phyloP scores from a whole-genome alignment of 768 basidiomycete genomes.

The Kwoniella shandongensis region DNA sequence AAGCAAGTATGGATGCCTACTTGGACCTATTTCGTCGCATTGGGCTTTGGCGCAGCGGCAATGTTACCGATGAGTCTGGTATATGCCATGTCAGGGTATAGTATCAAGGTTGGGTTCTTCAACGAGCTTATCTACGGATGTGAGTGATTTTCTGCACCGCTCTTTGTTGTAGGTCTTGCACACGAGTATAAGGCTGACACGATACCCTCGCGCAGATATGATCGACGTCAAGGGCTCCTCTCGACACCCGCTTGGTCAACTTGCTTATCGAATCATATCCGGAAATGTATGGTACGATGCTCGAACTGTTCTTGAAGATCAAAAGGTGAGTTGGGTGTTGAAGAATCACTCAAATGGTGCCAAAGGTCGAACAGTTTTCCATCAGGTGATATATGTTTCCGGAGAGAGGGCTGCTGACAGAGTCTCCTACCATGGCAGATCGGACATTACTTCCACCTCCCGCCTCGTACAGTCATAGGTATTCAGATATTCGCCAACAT shows the following conservation, averaged over 20 bases:
- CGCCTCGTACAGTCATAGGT: conserved; percentile 9
- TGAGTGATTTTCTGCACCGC: not conserved
- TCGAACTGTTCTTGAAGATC: conserved; percentile 17
- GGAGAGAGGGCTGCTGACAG: no score
- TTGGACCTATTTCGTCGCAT: conserved; percentile 17
- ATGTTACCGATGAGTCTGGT: conserved; percentile 20
- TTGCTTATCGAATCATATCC: conserved; percentile 18
- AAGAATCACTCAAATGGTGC: no score
- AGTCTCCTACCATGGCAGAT: conserved; percentile 2
- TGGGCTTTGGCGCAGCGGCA: conserved; percentile 16
- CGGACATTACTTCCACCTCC: conserved; percentile 19
- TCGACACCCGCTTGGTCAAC: conserved; percentile 15
- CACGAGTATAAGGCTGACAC: no score
- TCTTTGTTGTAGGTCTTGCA: not conserved
- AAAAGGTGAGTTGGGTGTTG: conserved; percentile 3
- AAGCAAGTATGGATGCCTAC: conserved; percentile 10
- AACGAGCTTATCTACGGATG: conserved; percentile 21
- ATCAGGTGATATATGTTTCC: no score
- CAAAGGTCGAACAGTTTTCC: no score
- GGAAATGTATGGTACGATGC: conserved; percentile 22
- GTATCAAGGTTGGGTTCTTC: conserved; percentile 20
- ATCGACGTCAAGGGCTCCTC: conserved; percentile 19
- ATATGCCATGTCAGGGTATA: conserved; percentile 15
- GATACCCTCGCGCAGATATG: conserved; percentile 5
- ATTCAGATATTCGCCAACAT: conserved; percentile 18